Conservation (phyloP, 148 eudicot species). For the Fagopyrum esculentum region DNA sequence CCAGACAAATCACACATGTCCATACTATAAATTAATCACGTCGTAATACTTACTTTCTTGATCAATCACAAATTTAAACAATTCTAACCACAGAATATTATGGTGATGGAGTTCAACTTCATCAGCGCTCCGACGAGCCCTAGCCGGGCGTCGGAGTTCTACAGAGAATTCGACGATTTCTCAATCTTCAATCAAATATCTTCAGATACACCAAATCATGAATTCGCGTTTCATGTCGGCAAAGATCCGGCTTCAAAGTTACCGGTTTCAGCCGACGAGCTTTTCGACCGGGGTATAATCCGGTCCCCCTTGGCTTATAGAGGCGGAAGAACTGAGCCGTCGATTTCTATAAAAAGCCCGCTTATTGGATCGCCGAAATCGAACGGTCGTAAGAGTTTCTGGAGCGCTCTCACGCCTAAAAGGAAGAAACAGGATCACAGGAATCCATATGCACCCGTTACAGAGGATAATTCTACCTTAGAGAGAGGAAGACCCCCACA, state of each 20-base stretch:
- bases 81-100: neutral
- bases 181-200: neutral
- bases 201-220: neutral
- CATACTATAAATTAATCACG: neutral
- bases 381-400: neutral
- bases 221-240: constrained; percentile 12
- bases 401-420: constrained; percentile 20
- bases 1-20: neutral
- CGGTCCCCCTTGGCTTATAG: constrained; percentile 30
- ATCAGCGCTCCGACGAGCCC: constrained; percentile 19
- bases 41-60: neutral
- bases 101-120: constrained; percentile 8
- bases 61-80: neutral
- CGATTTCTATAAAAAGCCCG: neutral
- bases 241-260: neutral
- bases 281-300: constrained; percentile 42
- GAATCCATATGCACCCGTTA: neutral
- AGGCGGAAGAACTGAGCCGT: neutral
- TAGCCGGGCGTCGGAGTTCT: neutral
- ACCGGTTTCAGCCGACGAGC: constrained; percentile 40
- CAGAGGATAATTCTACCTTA: neutral
- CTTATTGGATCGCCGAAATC: constrained; percentile 21
- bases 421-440: constrained; percentile 17
- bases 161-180: constrained; percentile 12
- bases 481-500: constrained; percentile 22